Base-by-base conservation (phyloP, 106 monocot species). In the Cymbidium sinense region DNA sequence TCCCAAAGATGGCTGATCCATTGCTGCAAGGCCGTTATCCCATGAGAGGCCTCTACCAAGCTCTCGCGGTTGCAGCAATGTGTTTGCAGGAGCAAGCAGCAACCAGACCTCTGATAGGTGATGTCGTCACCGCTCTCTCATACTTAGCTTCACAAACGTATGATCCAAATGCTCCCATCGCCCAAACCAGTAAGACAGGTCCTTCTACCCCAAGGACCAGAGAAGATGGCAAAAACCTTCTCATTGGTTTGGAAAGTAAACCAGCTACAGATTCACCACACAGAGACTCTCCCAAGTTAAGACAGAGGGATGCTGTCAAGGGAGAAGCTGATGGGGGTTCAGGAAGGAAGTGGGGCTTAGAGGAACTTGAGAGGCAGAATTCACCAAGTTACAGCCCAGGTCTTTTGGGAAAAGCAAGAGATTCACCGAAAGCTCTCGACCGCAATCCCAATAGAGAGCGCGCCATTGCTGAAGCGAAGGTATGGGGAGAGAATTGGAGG, bases 31-130 rank as follows among this genome's bases (percentile, higher is more conserved):
- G 91, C 19, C 87, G 50, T 47, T 96, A 91, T 64, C 95, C 95
- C 4, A 89, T 89, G 89, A 78, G 93, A 77, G 95, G 93, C 11
- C 71, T 96, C 25, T 93, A 93, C 87, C 93, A 93, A 77, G 95
- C 95, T 58, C 62, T 96, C 29, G 95, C 95, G 17, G 91, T 96
- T 34, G 95, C 95, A 2, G 95, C 95, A 43, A 96, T 96, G 95
- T 96, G 95, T 74, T 82, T 96, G 70, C 95, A 96, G 80, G 95
- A 96, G 79, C 89, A 96, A 77, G 95, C 95, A 52, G 84, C 89
- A 34, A 91, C 89, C 33, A 73, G 95, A 9, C 95, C 95, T 73
- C 83, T 93, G 3, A 93, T 96, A 30, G 93, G 91, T 10, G 95
- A 96, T 73, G 91, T 96, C 36, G 93, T 93, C 18, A 93, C 93